Evolutionary conservation across 139 green algal species (phyloP), one percentile per base, ranked within the genome.

Genomic region (Pseudopediastrum boryanum): DNA sequence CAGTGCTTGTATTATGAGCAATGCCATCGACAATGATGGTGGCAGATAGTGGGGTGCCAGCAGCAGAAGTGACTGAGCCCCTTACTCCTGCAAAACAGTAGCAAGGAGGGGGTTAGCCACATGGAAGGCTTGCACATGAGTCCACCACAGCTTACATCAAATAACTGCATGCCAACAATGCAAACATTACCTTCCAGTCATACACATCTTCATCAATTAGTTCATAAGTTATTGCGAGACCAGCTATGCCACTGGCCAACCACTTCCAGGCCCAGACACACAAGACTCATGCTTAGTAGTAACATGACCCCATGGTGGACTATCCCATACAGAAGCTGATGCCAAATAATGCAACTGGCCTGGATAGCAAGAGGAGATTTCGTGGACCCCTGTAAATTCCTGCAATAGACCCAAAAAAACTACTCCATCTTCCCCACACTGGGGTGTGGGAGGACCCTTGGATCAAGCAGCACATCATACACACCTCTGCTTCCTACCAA

Each of bases 21-120:
- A 88, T 91, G 69, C 87, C 90, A 44, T 83, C 50, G 39, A 94
- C 82, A 2, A 41, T 48, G 25, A 90, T 84, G 12, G 42, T 85
- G 7, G 84, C 88, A 27, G 35, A 29, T 33, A 92, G 48, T 2
- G 81, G 81, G 21, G 4, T 25, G 23, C 46, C 36, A 13, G 65
- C 35, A 35, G 46, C 44, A 33, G 44, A 66, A 36, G 42, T 13
- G 19, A 84, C 71, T 4, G 6, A 29, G 4, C 77, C 82, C 39
- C 42, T 38, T 4, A 78, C 66, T 33, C 77, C 77, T 83, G 56
- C 33, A 54, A 1, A 4, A n/a, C 19, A 50, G 4, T 27, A 19
- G 44, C 33, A 38, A 39, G 6, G 31, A 67, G 21, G 29, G 59
- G 25, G 48, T n/a, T 27, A 62, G 12, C 21, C 10, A 38, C 33